Percentiles rank a stretch among this genome's conserved stretches.
Conservation (phyloP, 352 stramenopile species). For the Achlya hypogyna region DNA sequence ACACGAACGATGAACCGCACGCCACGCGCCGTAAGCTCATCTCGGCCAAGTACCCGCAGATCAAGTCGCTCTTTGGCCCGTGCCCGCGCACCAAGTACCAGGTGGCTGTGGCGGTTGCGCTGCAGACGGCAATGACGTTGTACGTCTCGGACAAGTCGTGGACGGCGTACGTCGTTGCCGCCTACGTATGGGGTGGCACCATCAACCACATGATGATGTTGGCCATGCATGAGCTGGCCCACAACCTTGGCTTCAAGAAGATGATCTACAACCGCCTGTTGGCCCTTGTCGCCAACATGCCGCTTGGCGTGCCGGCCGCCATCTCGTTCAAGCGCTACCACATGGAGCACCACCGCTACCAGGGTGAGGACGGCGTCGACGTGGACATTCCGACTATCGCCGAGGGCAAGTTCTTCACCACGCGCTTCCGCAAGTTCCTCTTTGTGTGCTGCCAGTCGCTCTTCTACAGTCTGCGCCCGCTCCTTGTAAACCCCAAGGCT, state of each 20-base stretch:
- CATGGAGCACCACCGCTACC: slow-evolving; percentile 95
- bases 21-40: slow-evolving; percentile 74
- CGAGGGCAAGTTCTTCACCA: slow-evolving; percentile 87
- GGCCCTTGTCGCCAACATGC: slow-evolving; percentile 89
- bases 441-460: slow-evolving; percentile 89
- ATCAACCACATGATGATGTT: slow-evolving; percentile 93
- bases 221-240: slow-evolving; percentile 92
- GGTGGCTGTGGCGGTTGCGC: slow-evolving; percentile 46
- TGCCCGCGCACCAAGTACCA: slow-evolving; percentile 85
- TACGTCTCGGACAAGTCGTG: slow-evolving; percentile 54
- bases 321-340: slow-evolving; percentile 96
- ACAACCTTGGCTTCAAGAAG: slow-evolving; percentile 93
- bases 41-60: slow-evolving; percentile 80
- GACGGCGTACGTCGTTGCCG: slow-evolving; percentile 39
- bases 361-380: slow-evolving; percentile 90
- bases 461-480: slow-evolving; percentile 91
- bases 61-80: slow-evolving; percentile 85
- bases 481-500: slow-evolving; percentile 87
- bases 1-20: slow-evolving; percentile 81
- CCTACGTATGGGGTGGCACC: slow-evolving; percentile 87
- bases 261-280: slow-evolving; percentile 86
- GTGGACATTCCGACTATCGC: slow-evolving; percentile 88
- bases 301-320: slow-evolving; percentile 85
- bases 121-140: slow-evolving; percentile 82
- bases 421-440: slow-evolving; percentile 82